Evolutionary conservation across 2,329 filamentous ascomycete genomes (phyloP), one percentile per base, ranked within the genome.

Genomic region (Alternaria viburni): DNA sequence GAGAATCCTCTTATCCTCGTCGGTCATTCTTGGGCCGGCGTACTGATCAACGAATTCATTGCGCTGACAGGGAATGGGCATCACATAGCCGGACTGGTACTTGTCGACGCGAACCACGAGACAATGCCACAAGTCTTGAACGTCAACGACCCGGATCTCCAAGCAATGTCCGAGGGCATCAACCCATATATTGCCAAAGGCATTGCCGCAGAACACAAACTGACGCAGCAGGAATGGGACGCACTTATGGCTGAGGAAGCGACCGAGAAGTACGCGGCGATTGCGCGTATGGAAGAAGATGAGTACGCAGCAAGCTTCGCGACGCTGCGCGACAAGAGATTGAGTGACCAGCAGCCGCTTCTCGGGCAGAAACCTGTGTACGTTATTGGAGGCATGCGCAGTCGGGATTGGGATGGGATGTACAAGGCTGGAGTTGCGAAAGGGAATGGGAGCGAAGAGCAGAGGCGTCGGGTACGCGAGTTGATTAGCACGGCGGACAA

Each of bases 381-480:
- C 5, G 54, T 46, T 2, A 45, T 56, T 21, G 25, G 36, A 2
- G 54, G 54, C 6, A 56, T 28, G 41, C 36, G 36, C 3, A 30
- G 54, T 13, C 21, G 25, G 10, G 54, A 56, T 1, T 56, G 73
- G 72, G 67, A 59, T 57, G 65, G 69, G 2, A 54, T 80, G 66
- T 80, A 78, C 55, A 62, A 72, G 36, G 74, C 68, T 15, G 78
- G 77, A 4, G 62, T 80, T 36, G 74, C 65, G 25, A 74, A 55
- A 54, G 77, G 76, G 3, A 76, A 79, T 56, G 80, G 79, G 7
- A 79, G 70, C 0, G 73, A 77, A 59, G 73, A 75, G 54, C 65
- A 80, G 69, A 75, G 74, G 36, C 54, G 28, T 1, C 19, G 58
- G 57, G 73, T 74, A 23, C 69, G 69, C 50, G 70, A 76, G 23